These are phyloP conservation scores for Collybia sp. DNA, from an alignment of 768 basidiomycete species.

Conservation along the genomic window DNA sequence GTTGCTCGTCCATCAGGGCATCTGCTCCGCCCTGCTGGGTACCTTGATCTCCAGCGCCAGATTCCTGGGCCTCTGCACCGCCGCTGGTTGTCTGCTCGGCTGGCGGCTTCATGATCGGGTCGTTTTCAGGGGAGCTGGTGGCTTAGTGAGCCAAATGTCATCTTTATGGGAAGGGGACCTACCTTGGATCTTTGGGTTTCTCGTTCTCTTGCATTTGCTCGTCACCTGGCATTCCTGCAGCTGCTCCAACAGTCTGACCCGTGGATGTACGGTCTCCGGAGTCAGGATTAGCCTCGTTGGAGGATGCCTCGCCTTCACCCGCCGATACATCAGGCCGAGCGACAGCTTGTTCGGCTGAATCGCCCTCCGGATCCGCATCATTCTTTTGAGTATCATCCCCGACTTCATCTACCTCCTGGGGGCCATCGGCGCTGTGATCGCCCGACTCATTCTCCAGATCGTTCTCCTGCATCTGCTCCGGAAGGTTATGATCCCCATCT, in stretches of 20 bases:
- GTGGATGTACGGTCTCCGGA: slow-evolving; percentile 23
- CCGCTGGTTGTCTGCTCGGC: slow-evolving; percentile 10
- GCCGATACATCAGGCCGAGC: slow-evolving; percentile 39
- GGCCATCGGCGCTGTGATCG: slow-evolving; percentile 18
- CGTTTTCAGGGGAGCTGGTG: slow-evolving; percentile 7
- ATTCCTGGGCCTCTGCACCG: slow-evolving; percentile 14
- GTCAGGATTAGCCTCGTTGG: slow-evolving; percentile 23
- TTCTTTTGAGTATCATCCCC: slow-evolving; percentile 21
- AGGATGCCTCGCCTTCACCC: slow-evolving; percentile 33
- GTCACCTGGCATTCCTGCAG: slow-evolving; percentile 22
- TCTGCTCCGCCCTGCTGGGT: slow-evolving; percentile 39
- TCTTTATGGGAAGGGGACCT: slow-evolving; percentile 8
- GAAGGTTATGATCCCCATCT: slow-evolving; percentile 15
- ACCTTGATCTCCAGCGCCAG: slow-evolving; percentile 35
- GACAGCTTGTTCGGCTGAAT: slow-evolving; percentile 24
- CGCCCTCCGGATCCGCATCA: slow-evolving; percentile 23
- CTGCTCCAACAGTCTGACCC: slow-evolving; percentile 23
- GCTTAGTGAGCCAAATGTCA: background rate
- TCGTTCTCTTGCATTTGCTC: slow-evolving; percentile 21
- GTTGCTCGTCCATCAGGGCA: slow-evolving; percentile 32
- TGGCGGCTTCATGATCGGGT: slow-evolving; percentile 11
- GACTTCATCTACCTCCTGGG: slow-evolving; percentile 9
- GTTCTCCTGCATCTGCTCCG: slow-evolving; percentile 17
- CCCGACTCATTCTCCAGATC: slow-evolving; percentile 20
- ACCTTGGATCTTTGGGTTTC: slow-evolving; percentile 25